phyloP scores from a whole-genome alignment of 148 eudicot species.

The Linanthus parryae region DNA sequence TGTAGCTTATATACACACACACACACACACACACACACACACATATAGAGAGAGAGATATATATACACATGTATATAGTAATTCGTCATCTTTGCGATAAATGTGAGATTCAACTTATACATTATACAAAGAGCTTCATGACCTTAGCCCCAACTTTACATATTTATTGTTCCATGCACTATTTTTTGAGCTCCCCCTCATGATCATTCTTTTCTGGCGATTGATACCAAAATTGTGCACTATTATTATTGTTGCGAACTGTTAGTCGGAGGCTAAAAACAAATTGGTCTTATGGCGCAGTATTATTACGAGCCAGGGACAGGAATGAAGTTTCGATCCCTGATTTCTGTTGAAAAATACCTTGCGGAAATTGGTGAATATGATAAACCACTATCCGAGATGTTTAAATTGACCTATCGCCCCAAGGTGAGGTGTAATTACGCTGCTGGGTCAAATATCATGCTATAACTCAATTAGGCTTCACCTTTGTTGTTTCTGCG shows the following conservation, averaged over 20 bases:
- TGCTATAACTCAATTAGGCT: background rate
- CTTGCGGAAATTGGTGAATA: constrained; percentile 38
- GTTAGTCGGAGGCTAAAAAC: background rate
- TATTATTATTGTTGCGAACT: too few relatives aligned
- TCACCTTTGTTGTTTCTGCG: background rate
- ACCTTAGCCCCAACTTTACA: background rate
- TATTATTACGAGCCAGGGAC: constrained; percentile 82
- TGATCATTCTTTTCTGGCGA: background rate
- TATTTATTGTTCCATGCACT: background rate
- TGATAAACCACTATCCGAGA: constrained; percentile 21
- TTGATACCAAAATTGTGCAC: too few relatives aligned
- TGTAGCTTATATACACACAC: too few relatives aligned
- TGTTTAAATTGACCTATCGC: constrained; percentile 22
- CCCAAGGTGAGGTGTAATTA: constrained; percentile 18
- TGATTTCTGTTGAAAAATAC: constrained; percentile 45
- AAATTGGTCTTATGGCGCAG: constrained; percentile 30
- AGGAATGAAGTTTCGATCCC: constrained; percentile 61
- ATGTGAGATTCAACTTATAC: too few relatives aligned
- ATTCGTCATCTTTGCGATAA: too few relatives aligned
- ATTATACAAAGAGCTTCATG: constrained; percentile 3
- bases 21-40: too few relatives aligned
- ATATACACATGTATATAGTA: too few relatives aligned
- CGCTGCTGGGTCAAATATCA: too few relatives aligned
- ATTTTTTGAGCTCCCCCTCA: background rate
- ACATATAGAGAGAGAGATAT: too few relatives aligned